Percentiles rank a stretch among this genome's conserved stretches.
Conservation (phyloP, 1,284 basidiomycete genomes). For the Rhodotorula sp. region DNA sequence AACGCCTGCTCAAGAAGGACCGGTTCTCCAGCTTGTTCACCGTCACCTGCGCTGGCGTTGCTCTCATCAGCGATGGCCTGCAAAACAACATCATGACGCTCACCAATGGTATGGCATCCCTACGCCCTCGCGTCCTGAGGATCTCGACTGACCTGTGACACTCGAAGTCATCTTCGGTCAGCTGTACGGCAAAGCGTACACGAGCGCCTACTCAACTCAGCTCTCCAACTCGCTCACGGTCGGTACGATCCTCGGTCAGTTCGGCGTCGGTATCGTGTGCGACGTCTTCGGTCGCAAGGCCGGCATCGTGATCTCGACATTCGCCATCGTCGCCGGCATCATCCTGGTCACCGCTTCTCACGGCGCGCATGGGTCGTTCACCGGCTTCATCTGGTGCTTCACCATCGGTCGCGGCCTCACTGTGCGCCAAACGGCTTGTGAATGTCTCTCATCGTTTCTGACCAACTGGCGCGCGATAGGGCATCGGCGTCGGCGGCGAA, state of each 20-base stretch:
- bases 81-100: slow-evolving; percentile 59
- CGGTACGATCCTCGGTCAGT: slow-evolving; percentile 62
- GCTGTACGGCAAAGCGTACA: slow-evolving; percentile 57
- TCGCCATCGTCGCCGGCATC: slow-evolving; percentile 69
- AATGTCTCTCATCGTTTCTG: neutral
- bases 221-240: slow-evolving; percentile 67
- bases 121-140: neutral
- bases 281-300: slow-evolving; percentile 62
- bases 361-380: slow-evolving; percentile 59
- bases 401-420: slow-evolving; percentile 70
- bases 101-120: neutral
- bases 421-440: neutral
- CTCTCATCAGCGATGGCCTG: slow-evolving; percentile 70
- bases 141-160: neutral
- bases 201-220: slow-evolving; percentile 63
- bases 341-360: slow-evolving; percentile 70
- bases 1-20: slow-evolving; percentile 50
- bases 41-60: slow-evolving; percentile 65
- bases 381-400: slow-evolving; percentile 73
- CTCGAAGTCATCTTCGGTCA: slow-evolving; percentile 41
- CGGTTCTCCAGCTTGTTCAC: slow-evolving; percentile 62
- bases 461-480: neutral
- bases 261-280: slow-evolving; percentile 61
- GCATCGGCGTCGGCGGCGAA: slow-evolving; percentile 62
- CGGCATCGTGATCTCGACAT: slow-evolving; percentile 68